phyloP scores from a whole-genome alignment of 352 stramenopile species.

The Thalassiosira exigua region DNA sequence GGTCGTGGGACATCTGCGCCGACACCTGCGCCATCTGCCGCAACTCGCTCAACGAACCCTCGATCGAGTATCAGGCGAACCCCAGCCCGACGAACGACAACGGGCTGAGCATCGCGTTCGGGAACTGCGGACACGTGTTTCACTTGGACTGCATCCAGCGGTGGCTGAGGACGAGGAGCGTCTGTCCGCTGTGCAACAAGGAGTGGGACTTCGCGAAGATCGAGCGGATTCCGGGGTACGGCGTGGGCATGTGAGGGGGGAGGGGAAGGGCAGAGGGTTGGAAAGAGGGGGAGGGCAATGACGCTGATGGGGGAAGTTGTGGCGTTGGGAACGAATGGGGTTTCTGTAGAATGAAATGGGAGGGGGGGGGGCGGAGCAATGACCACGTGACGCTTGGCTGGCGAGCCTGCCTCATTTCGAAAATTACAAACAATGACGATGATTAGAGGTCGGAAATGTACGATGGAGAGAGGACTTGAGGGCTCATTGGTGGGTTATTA shows the following conservation, averaged over 20 bases:
- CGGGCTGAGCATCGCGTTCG: conserved; percentile 88
- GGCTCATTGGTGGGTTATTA: no score
- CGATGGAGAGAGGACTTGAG: no score
- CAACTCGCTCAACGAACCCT: conserved; percentile 99
- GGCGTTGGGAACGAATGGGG: no score
- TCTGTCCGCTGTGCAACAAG: conserved; percentile 99
- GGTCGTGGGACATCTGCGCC: conserved; percentile 96
- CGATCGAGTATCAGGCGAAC: conserved; percentile 99
- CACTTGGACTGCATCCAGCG: conserved; percentile 99
- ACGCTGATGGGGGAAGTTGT: no score
- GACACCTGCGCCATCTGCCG: conserved; percentile 97
- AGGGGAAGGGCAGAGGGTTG: no score
- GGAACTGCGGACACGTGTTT: conserved; percentile 96
- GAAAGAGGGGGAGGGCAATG: no score
- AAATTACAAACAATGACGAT: no score
- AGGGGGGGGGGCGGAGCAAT: no score
- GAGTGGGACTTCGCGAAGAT: conserved; percentile 99
- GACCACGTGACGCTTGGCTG: no score
- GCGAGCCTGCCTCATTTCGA: no score
- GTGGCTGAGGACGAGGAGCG: conserved; percentile 98
- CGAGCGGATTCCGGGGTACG: conserved; percentile 90
- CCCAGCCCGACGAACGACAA: conserved; percentile 90
- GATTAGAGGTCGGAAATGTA: no score
- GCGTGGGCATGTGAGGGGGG: conserved; percentile 50
- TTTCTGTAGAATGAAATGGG: no score